phyloP scores from a whole-genome alignment of 495 filamentous ascomycete species.

The Penicillium lagena region DNA sequence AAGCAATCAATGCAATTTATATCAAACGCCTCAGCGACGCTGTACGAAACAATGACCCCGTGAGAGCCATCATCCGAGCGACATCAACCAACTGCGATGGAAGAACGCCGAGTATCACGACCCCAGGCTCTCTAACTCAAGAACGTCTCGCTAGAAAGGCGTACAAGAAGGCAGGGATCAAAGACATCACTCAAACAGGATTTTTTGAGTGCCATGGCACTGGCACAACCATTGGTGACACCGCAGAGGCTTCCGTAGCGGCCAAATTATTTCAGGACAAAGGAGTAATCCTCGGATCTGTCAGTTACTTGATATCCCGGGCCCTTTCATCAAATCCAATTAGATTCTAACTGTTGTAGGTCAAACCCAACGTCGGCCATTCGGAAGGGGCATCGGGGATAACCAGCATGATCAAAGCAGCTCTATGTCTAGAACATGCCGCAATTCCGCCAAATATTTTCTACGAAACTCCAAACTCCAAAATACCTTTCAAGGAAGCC shows the following conservation, averaged over 20 bases:
- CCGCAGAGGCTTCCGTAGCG: background rate
- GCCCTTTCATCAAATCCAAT: too few species aligned
- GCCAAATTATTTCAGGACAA: background rate
- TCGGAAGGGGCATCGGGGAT: constrained; percentile 31
- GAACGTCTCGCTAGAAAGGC: constrained; percentile 12
- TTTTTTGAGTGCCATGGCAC: constrained; percentile 19
- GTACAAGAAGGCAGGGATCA: constrained; percentile 21
- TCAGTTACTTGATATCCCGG: too few species aligned
- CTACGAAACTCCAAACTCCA: constrained; percentile 21
- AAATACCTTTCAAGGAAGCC: too few species aligned
- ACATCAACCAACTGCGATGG: constrained; percentile 42
- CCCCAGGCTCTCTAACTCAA: constrained; percentile 18
- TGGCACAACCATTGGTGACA: constrained; percentile 3
- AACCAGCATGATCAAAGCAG: constrained; percentile 37
- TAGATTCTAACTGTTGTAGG: constrained; percentile 4
- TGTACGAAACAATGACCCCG: constrained; percentile 22
- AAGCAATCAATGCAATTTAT: constrained; percentile 24
- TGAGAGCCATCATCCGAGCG: constrained; percentile 32
- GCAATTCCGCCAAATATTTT: constrained; percentile 37
- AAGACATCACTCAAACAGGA: constrained; percentile 6
- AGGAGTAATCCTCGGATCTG: too few species aligned
- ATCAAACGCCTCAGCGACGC: constrained; percentile 31
- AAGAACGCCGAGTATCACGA: constrained; percentile 15
- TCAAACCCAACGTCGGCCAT: constrained; percentile 43
- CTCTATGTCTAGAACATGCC: constrained; percentile 33